phyloP scores from a whole-genome alignment of 257 asterid species.

The Penstemon eatonii region DNA sequence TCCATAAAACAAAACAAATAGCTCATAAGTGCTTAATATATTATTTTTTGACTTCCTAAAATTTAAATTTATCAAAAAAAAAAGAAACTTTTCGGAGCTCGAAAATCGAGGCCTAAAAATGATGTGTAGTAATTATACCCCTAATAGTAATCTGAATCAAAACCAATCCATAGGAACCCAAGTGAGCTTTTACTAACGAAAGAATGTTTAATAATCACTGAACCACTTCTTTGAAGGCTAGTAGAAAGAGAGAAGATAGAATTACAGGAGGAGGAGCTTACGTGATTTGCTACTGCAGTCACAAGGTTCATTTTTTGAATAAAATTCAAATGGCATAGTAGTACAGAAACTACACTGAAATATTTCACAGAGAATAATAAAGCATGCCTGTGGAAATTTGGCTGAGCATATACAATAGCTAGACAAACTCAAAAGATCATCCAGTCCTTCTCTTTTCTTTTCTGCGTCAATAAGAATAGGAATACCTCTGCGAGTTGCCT shows the following conservation, averaged over 20 bases:
- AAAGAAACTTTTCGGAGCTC: too few species aligned
- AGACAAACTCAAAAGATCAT: slow-evolving; percentile 72
- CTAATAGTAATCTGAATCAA: background rate
- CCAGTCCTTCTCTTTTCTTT: slow-evolving; percentile 85
- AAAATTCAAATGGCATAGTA: background rate
- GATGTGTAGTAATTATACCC: background rate
- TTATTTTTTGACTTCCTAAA: too few species aligned
- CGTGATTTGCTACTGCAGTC: slow-evolving; percentile 10
- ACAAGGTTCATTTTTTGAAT: background rate
- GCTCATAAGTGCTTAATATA: too few species aligned
- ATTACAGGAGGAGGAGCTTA: slow-evolving; percentile 7
- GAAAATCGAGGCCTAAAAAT: too few species aligned
- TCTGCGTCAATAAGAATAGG: slow-evolving; percentile 92
- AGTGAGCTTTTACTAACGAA: background rate
- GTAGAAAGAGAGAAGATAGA: background rate
- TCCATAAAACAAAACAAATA: too few species aligned
- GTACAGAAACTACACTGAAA: slow-evolving; percentile 12
- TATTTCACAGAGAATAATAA: slow-evolving; percentile 16
- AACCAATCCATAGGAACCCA: background rate
- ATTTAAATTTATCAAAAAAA: too few species aligned
- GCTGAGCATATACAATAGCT: slow-evolving; percentile 78
- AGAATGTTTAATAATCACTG: background rate
- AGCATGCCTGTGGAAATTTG: slow-evolving; percentile 87
- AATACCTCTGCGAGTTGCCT: slow-evolving; percentile 86
- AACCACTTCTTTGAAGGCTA: background rate